Evolutionary conservation across 495 filamentous ascomycete genomes (phyloP), one percentile per base, ranked within the genome.

Genomic region (Neurospora africana): DNA sequence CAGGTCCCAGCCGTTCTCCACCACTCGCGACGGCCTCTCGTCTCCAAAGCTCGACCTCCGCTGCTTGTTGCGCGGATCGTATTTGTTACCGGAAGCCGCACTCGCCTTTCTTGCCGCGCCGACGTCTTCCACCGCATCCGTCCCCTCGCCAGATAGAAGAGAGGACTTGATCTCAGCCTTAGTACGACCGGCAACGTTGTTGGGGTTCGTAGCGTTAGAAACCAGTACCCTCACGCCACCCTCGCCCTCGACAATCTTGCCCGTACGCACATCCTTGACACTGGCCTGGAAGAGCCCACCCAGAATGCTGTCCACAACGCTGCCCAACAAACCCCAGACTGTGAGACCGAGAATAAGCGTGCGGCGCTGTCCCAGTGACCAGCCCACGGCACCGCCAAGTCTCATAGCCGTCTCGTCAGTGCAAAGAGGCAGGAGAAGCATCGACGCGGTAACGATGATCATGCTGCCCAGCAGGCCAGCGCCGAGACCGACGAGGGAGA

Each of bases 181-280:
- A 13, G 77, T 76, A 21, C 72, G 77, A 65, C 58, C 47, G 9
- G 73, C 39, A 37, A 68, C 41, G 9, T 72, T 77, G 30, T 71
- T 71, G n/a, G 76, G 74, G 7, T 75, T 72, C 4, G 73, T 76
- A 9, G 44, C 71, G 9, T 72, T 70, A 0, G 83, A 83, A 2
- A 86, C 79, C 3, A 87, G 76, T 69, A 96, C 95, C 77, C 92
- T 94, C 73, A 85, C 81, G 5, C 95, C 95, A 37, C 94, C 93
- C 19, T 88, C 88, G 3, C 93, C 95, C 81, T 98, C 95, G 2
- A 99, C 89, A 36, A 99, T 87, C 84, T 94, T 95, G 37, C 93
- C 94, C 1, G 87, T 91, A 70, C 90, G 83, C 44, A 90, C 87
- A 76, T 98, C 95, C 33, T 94, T 87, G 3, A 99, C 94, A 74